Conservation (phyloP, 257 asterid genomes). For the Nicotiana otophora region DNA sequence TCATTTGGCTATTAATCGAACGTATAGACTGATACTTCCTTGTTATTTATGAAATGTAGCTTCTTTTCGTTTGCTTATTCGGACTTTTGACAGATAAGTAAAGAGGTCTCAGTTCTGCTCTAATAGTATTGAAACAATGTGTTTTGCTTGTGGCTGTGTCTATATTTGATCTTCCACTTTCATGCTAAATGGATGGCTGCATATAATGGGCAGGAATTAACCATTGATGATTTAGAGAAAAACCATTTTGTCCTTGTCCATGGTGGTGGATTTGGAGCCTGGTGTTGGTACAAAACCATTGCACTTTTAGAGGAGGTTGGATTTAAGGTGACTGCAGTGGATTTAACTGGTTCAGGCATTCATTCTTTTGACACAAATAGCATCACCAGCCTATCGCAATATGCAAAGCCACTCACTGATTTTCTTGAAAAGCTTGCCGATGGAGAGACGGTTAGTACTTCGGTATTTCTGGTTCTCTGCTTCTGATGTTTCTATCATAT, state of each 20-base stretch:
- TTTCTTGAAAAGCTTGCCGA: conserved; percentile 59
- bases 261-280: conserved; percentile 99
- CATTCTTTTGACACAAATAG: conserved; percentile 80
- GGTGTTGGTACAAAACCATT: conserved; percentile 99
- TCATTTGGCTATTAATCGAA: background rate
- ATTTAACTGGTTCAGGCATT: conserved; percentile 89
- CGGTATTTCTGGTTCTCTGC: background rate
- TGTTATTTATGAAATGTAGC: background rate
- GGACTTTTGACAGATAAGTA: background rate
- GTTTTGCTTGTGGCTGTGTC: background rate
- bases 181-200: background rate
- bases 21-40: background rate
- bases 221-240: conserved; percentile 66
- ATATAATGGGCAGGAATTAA: conserved; percentile 45
- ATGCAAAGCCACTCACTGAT: conserved; percentile 75
- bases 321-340: conserved; percentile 88
- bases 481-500: background rate
- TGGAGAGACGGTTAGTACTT: conserved; percentile 63
- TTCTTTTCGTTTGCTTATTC: background rate
- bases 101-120: background rate
- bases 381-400: conserved; percentile 68
- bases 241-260: conserved; percentile 92
- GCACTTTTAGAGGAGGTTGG: conserved; percentile 83
- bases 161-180: conserved; percentile 9
- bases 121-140: background rate